Conservation (phyloP, 2,329 filamentous ascomycete species). For the Dactylella cylindrospora region DNA sequence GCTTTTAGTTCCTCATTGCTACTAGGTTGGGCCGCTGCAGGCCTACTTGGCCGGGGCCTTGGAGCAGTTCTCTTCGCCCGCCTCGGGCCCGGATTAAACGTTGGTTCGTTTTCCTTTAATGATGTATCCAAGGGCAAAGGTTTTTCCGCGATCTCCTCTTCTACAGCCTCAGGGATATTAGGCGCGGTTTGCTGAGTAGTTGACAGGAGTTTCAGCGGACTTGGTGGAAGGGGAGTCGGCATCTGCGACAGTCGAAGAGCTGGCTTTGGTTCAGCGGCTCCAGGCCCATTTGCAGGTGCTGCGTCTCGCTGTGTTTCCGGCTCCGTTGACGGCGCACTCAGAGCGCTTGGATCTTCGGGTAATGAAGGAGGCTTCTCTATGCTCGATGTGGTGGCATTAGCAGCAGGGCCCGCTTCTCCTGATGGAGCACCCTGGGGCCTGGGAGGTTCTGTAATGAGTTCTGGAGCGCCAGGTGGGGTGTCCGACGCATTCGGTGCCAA, state of each 20-base stretch:
- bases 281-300: neutral
- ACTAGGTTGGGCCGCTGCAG: constrained; percentile 8
- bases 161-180: constrained; percentile 34
- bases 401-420: neutral
- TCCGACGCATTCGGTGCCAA: neutral
- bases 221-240: constrained; percentile 34
- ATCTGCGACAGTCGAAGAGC: constrained; percentile 29
- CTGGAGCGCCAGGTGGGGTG: neutral
- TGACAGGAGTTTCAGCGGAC: constrained; percentile 28
- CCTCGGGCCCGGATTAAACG: constrained; percentile 28
- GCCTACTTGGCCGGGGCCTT: neutral
- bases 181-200: constrained; percentile 17
- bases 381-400: neutral
- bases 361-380: too few species aligned
- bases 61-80: constrained; percentile 17
- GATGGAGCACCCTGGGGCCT: neutral
- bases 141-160: constrained; percentile 19
- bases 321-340: neutral
- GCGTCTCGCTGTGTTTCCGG: neutral
- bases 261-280: constrained; percentile 6
- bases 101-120: constrained; percentile 23
- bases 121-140: constrained; percentile 2
- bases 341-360: neutral
- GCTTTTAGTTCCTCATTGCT: constrained; percentile 24
- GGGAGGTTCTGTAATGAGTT: neutral